A percentile compares a stretch with the other conserved stretches of the same genome.
Conservation (phyloP, 805 yeast genomes). For the Ogataea ganodermae region DNA sequence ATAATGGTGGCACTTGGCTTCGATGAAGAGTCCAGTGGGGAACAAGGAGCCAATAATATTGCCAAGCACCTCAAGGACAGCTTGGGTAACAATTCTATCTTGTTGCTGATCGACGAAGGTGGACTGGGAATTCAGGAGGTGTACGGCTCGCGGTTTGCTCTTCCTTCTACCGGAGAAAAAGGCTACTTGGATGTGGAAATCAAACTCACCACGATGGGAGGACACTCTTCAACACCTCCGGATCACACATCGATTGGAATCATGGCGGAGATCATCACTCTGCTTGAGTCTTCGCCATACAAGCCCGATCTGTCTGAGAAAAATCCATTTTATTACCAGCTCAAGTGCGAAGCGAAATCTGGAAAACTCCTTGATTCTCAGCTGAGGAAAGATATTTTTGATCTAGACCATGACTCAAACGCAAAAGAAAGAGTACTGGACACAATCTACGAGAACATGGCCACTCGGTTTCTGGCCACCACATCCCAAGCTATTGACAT, state of each 20-base stretch:
- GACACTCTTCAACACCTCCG: not conserved
- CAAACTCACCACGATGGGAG: not conserved
- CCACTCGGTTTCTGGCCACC: not conserved
- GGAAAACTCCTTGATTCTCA: not conserved
- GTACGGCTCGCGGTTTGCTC: not conserved
- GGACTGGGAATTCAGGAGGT: not conserved
- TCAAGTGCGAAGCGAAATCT: not conserved
- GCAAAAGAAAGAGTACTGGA: slow-evolving; percentile 2
- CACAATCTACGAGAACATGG: not conserved
- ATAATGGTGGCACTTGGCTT: not conserved
- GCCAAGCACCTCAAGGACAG: not conserved
- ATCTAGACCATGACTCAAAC: not conserved
- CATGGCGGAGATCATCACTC: slow-evolving; percentile 1
- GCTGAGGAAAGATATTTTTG: not conserved
- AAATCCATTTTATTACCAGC: not conserved
- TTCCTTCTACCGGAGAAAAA: not conserved
- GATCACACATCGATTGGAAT: not conserved
- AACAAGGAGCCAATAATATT: not conserved
- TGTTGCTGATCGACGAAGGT: not conserved
- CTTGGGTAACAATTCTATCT: not conserved
- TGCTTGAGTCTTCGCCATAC: not conserved
- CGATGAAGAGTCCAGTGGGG: not conserved
- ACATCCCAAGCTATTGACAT: not conserved
- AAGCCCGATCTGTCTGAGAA: not conserved
- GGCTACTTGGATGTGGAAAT: not conserved